Base-by-base conservation (phyloP, 352 stramenopile genomes). In the Phytophthora aleatoria region DNA sequence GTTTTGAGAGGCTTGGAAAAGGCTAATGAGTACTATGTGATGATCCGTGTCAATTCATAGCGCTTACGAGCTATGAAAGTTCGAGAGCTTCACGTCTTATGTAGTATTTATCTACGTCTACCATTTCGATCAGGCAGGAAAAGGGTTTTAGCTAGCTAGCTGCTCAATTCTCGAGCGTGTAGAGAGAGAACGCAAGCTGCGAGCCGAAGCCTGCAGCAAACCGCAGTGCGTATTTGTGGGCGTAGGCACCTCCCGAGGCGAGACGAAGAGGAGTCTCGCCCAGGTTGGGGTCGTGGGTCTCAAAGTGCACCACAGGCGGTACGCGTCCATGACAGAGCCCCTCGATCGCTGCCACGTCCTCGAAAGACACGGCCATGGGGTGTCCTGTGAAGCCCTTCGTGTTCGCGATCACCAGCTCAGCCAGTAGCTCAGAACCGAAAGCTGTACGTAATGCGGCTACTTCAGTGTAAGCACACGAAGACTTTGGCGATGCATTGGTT, bases 191-290 rank as follows among this genome's bases (percentile, higher is more conserved):
- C 13, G 95, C 95, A 8, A 99, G 93, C 67, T 99, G 97, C 61
- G 88, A 98, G 47, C 96, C 96, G 74, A 99, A 99, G 44, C 97
- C 96, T 31, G 96, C 96, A 49, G 95, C 95, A 67, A 99, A 99
- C 42, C 95, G 92, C 31, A 99, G 78, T 7, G 96, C 95, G 67
- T 98, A 99, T 67, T 92, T 91, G 71, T 94, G 82, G 8, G 75
- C 58, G 62, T 98, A 90, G 2, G 48, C 48, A 12, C 84, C 85
- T 38, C 87, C 88, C 3, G 63, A 49, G 2, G 86, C 73, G 11
- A 97, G 69, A 6, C 73, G 79, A 27, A 95, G 71, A 45, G 69
- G 71, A 54, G 50, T 61, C n/a, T 63, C 38, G 52, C 79, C 73
- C 28, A 94, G 54, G 55, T 89, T 78, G 9, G 91, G 67, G 68